Evolutionary conservation across 306 rosid genomes (phyloP).

Genomic region (Sicyos edulis): DNA sequence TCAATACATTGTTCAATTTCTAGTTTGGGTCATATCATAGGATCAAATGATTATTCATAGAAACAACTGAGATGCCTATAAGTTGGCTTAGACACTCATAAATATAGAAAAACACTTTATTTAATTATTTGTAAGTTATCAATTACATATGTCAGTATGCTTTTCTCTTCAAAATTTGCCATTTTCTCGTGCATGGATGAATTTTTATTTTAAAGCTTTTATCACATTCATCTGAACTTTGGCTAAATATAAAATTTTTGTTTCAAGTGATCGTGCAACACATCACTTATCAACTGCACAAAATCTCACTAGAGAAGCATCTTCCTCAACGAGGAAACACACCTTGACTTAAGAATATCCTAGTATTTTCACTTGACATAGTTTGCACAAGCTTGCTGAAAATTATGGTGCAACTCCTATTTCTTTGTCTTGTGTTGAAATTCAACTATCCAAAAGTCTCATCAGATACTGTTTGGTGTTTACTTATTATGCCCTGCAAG

Average conservation of each 20-base stretch:
- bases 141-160: background rate
- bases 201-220: background rate
- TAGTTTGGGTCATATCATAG: too few relatives aligned
- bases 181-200: background rate
- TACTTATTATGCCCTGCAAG: background rate
- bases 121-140: background rate
- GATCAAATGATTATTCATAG: too few relatives aligned
- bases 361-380: background rate
- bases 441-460: background rate
- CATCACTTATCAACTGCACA: background rate
- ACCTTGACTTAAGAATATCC: background rate
- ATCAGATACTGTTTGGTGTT: background rate
- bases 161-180: background rate
- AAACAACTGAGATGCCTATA: too few relatives aligned
- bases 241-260: background rate
- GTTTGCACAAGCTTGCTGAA: background rate
- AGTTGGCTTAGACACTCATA: too few relatives aligned
- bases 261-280: background rate
- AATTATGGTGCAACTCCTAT: background rate
- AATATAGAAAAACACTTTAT: too few relatives aligned
- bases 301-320: background rate
- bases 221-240: background rate
- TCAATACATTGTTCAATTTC: too few relatives aligned
- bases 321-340: background rate
- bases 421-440: background rate